These are phyloP conservation scores for Cardamine resedifolia DNA, from an alignment of 345 rosid genomes.

Conservation along the genomic window DNA sequence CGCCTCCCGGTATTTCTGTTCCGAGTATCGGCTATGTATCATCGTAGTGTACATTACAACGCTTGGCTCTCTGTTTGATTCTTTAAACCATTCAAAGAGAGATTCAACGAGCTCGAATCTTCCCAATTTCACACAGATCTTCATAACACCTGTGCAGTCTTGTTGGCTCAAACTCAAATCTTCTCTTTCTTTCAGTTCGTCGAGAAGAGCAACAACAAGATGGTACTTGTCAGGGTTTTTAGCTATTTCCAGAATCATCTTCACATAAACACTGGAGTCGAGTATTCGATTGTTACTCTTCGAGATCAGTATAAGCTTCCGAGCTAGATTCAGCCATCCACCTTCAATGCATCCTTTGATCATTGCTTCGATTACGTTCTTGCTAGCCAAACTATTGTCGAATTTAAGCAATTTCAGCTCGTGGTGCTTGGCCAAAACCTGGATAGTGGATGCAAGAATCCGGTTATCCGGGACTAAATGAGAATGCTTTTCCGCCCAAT, in stretches of 20 bases:
- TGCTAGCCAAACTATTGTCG: slow-evolving; percentile 51
- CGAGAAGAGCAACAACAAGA: slow-evolving; percentile 51
- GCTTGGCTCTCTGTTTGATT: slow-evolving; percentile 53
- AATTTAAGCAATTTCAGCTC: slow-evolving; percentile 63
- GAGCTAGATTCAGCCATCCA: slow-evolving; percentile 62
- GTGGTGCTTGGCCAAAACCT: slow-evolving; percentile 65
- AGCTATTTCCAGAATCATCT: slow-evolving; percentile 67
- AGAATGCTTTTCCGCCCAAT: slow-evolving; percentile 75
- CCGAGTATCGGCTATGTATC: slow-evolving; percentile 67
- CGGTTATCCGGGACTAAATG: slow-evolving; percentile 68
- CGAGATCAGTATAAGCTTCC: slow-evolving; percentile 62
- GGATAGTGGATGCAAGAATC: slow-evolving; percentile 64
- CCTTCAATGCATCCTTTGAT: slow-evolving; percentile 67
- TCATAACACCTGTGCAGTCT: slow-evolving; percentile 85
- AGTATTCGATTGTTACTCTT: slow-evolving; percentile 55
- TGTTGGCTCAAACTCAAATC: slow-evolving; percentile 64
- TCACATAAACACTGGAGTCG: slow-evolving; percentile 65
- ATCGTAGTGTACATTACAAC: slow-evolving; percentile 85
- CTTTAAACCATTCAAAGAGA: slow-evolving; percentile 63
- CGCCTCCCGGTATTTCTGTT: slow-evolving; percentile 71
- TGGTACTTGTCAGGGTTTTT: slow-evolving; percentile 68
- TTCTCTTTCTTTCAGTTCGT: slow-evolving; percentile 69
- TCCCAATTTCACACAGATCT: slow-evolving; percentile 59
- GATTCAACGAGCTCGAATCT: slow-evolving; percentile 64
- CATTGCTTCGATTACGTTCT: slow-evolving; percentile 84